Evolutionary conservation across 31 red algal species (phyloP).

Genomic region (Porphyra umbilicalis): DNA sequence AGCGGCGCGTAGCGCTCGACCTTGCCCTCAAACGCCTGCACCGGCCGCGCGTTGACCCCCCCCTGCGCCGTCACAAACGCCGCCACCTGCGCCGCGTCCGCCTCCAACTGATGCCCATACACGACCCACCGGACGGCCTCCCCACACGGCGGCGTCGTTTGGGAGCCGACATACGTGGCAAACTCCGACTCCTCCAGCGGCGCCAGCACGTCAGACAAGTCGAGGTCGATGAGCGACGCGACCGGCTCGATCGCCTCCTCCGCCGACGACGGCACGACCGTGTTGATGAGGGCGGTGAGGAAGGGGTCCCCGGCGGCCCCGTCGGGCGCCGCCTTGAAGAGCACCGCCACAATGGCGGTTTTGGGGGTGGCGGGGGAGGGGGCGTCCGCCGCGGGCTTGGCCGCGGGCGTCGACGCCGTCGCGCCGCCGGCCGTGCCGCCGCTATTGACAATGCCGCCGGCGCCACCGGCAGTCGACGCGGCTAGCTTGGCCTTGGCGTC

Average conservation of each 20-base stretch:
- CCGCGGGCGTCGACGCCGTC: background rate
- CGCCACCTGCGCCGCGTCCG: slow-evolving; percentile 18
- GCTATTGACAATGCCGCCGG: background rate
- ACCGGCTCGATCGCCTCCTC: background rate
- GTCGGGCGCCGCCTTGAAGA: slow-evolving; percentile 12
- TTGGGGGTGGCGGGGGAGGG: background rate
- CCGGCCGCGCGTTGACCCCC: slow-evolving; percentile 48
- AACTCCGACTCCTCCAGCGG: slow-evolving; percentile 34
- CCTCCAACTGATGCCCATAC: slow-evolving; percentile 13
- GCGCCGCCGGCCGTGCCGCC: background rate
- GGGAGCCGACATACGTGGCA: slow-evolving; percentile 38
- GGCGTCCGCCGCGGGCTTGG: background rate
- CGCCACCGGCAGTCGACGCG: background rate
- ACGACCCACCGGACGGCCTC: slow-evolving; percentile 64
- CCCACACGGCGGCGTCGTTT: slow-evolving; percentile 62
- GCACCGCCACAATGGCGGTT: background rate
- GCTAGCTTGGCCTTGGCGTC: background rate
- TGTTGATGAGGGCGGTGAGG: background rate
- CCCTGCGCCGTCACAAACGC: slow-evolving; percentile 25
- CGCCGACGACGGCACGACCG: background rate
- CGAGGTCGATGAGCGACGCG: slow-evolving; percentile 33
- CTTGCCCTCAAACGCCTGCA: slow-evolving; percentile 23
- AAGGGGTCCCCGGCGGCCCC: background rate
- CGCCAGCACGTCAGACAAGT: slow-evolving; percentile 27
- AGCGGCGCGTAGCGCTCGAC: background rate